phyloP scores from a whole-genome alignment of 2,329 filamentous ascomycete species.

The Penicillium corylophilum region DNA sequence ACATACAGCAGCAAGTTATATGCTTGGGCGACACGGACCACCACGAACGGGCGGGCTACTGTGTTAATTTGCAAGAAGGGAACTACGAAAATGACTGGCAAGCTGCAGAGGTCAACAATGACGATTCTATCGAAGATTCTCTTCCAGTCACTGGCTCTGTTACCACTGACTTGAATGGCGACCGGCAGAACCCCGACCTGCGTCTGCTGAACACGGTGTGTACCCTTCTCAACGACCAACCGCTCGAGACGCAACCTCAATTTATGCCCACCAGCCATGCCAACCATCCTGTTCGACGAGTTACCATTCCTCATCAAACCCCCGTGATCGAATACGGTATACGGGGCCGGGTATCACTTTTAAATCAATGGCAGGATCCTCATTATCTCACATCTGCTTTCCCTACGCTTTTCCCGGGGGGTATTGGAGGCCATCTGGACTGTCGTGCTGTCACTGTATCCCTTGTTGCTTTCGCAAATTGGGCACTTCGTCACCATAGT shows the following conservation, averaged over 20 bases:
- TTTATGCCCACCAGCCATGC: background rate
- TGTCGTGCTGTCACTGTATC: background rate
- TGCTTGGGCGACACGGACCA: slow-evolving; percentile 1
- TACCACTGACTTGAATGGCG: slow-evolving; percentile 9
- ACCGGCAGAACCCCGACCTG: slow-evolving; percentile 8
- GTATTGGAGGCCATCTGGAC: slow-evolving; percentile 4
- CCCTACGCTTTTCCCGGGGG: slow-evolving; percentile 3
- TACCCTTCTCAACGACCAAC: slow-evolving; percentile 2
- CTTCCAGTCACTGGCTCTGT: slow-evolving; percentile 4
- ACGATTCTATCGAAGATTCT: background rate
- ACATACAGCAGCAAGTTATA: slow-evolving; percentile 1
- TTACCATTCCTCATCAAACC: background rate
- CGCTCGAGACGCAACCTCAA: background rate
- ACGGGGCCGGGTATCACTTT: background rate
- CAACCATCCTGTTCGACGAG: background rate
- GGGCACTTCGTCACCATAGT: slow-evolving; percentile 2
- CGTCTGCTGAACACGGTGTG: background rate
- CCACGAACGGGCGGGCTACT: slow-evolving; percentile 10
- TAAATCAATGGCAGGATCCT: slow-evolving; percentile 4
- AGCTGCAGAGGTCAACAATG: slow-evolving; percentile 1
- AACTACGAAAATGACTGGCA: slow-evolving; percentile 13
- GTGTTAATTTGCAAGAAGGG: slow-evolving; percentile 1
- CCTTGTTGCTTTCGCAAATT: slow-evolving; percentile 1
- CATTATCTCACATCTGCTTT: slow-evolving; percentile 6
- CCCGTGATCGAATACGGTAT: background rate